Conservation (phyloP, 768 basidiomycete species). For the Dioszegia aurantiaca region DNA sequence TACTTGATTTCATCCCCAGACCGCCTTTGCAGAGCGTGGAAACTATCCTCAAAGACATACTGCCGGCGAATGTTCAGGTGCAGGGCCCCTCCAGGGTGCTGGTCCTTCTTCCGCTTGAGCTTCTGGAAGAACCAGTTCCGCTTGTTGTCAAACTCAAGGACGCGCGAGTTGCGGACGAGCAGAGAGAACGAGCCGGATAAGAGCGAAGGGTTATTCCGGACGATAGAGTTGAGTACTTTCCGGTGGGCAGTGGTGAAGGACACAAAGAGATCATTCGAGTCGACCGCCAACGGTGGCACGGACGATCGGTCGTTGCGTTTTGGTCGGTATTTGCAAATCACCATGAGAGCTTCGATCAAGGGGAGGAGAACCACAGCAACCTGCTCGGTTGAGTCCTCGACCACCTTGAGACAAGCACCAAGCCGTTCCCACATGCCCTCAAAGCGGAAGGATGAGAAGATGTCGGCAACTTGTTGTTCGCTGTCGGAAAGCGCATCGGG, state of each 20-base stretch:
- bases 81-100: slow-evolving; percentile 20
- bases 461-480: slow-evolving; percentile 70
- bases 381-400: slow-evolving; percentile 79
- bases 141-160: slow-evolving; percentile 99
- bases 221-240: slow-evolving; percentile 93
- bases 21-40: slow-evolving; percentile 82
- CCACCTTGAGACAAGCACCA: slow-evolving; percentile 79
- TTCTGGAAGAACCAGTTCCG: slow-evolving; percentile 62
- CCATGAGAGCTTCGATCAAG: slow-evolving; percentile 94
- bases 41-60: slow-evolving; percentile 97
- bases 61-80: slow-evolving; percentile 49
- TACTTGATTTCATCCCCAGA: slow-evolving; percentile 95
- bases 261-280: slow-evolving; percentile 74
- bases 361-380: slow-evolving; percentile 89
- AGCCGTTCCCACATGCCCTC: slow-evolving; percentile 82
- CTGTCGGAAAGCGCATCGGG: slow-evolving; percentile 34
- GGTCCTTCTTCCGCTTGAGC: slow-evolving; percentile 41
- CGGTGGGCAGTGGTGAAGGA: slow-evolving; percentile 89
- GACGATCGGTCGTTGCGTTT: slow-evolving; percentile 51
- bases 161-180: slow-evolving; percentile 89
- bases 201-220: slow-evolving; percentile 93
- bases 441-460: slow-evolving; percentile 90
- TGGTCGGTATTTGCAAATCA: slow-evolving; percentile 83
- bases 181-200: slow-evolving; percentile 98
- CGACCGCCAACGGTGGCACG: slow-evolving; percentile 42